phyloP scores from a whole-genome alignment of 2,329 filamentous ascomycete genomes.

The Verticillium nonalfalfae region DNA sequence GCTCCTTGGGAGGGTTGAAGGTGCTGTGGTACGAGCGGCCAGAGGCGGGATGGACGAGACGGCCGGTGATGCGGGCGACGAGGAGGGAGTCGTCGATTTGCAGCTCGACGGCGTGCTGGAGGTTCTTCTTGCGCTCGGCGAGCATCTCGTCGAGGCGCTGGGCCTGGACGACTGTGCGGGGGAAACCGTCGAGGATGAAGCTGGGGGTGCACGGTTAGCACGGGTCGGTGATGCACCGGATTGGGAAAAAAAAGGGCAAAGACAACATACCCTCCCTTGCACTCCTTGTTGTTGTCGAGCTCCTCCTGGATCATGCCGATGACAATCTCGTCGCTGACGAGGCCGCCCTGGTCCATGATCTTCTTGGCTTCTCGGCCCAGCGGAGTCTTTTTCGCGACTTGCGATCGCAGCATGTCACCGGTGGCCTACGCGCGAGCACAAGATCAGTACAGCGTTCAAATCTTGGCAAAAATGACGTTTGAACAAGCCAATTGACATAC shows the following conservation, averaged over 20 bases:
- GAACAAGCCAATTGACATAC: slow-evolving; percentile 46
- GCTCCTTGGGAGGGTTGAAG: slow-evolving; percentile 93
- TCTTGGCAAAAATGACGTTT: slow-evolving; percentile 2
- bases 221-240: slow-evolving; percentile 1
- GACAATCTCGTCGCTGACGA: slow-evolving; percentile 98
- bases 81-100: slow-evolving; percentile 93
- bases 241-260: neutral
- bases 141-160: slow-evolving; percentile 95
- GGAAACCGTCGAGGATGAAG: slow-evolving; percentile 99
- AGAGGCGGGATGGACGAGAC: slow-evolving; percentile 90
- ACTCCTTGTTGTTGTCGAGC: slow-evolving; percentile 88
- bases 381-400: slow-evolving; percentile 94
- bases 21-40: slow-evolving; percentile 96
- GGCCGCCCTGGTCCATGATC: slow-evolving; percentile 98
- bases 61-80: slow-evolving; percentile 92
- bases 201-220: slow-evolving; percentile 35
- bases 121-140: slow-evolving; percentile 64
- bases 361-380: slow-evolving; percentile 97
- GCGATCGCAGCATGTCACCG: slow-evolving; percentile 97
- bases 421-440: slow-evolving; percentile 60
- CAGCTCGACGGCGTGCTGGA: slow-evolving; percentile 94
- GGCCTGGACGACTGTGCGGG: slow-evolving; percentile 90
- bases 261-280: slow-evolving; percentile 77
- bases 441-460: slow-evolving; percentile 1
- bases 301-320: slow-evolving; percentile 99